Conservation (phyloP, 306 rosid genomes). For the Lotus japonicus region DNA sequence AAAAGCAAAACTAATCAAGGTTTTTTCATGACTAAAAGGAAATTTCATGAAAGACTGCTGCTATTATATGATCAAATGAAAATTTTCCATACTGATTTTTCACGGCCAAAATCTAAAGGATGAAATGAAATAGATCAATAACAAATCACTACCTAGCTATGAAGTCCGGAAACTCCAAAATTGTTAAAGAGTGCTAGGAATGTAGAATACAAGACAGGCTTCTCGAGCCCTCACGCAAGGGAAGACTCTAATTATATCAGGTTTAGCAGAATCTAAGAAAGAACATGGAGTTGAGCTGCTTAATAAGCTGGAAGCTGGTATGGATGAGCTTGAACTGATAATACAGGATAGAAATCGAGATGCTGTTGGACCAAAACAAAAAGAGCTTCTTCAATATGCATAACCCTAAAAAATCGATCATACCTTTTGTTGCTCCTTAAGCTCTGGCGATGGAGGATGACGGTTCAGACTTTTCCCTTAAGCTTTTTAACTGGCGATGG, state of each 20-base stretch:
- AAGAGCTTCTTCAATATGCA: slow-evolving; percentile 87
- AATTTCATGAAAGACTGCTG: background rate
- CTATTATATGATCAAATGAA: background rate
- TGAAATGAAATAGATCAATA: background rate
- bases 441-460: too few species aligned
- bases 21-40: background rate
- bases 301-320: slow-evolving; percentile 73
- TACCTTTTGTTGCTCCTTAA: too few species aligned
- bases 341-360: slow-evolving; percentile 70
- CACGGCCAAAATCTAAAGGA: background rate
- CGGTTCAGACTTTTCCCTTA: too few species aligned
- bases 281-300: slow-evolving; percentile 77
- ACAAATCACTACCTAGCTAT: background rate
- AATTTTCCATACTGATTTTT: background rate
- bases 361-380: slow-evolving; percentile 72
- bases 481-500: too few species aligned
- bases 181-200: background rate
- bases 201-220: slow-evolving; percentile 84
- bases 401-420: too few species aligned
- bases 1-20: background rate
- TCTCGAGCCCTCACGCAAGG: slow-evolving; percentile 83
- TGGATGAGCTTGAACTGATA: slow-evolving; percentile 84
- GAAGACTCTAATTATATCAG: slow-evolving; percentile 63
- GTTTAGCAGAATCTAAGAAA: slow-evolving; percentile 86
- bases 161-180: too few species aligned